A percentile compares a stretch with the other conserved stretches of the same genome.
phyloP scores from a whole-genome alignment of 768 basidiomycete species.

The Mycena vitilis region DNA sequence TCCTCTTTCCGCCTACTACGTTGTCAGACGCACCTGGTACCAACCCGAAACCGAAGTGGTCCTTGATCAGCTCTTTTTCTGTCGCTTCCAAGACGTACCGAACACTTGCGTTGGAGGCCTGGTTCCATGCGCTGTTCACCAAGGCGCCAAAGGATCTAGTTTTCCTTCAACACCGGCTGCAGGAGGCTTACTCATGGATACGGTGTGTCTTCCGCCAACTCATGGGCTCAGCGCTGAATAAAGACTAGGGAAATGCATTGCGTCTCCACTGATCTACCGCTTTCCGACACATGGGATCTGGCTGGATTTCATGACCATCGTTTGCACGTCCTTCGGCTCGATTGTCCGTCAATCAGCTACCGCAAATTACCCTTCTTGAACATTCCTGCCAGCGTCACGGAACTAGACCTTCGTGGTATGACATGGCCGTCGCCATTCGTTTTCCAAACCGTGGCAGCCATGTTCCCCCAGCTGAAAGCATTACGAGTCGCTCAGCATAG shows the following conservation, averaged over 20 bases:
- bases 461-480: slow-evolving; percentile 40
- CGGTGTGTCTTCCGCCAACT: slow-evolving; percentile 30
- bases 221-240: not conserved
- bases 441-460: slow-evolving; percentile 37
- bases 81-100: slow-evolving; percentile 46
- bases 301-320: slow-evolving; percentile 47
- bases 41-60: slow-evolving; percentile 43
- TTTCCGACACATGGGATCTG: slow-evolving; percentile 33
- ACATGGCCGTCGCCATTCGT: slow-evolving; percentile 47
- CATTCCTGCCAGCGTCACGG: slow-evolving; percentile 39
- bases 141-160: slow-evolving; percentile 39
- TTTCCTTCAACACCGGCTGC: slow-evolving; percentile 40
- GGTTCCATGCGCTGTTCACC: slow-evolving; percentile 48
- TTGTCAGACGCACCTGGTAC: slow-evolving; percentile 32
- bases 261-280: slow-evolving; percentile 33
- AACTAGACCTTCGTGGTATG: slow-evolving; percentile 47
- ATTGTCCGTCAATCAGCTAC: slow-evolving; percentile 7
- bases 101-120: slow-evolving; percentile 42
- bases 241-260: slow-evolving; percentile 47
- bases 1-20: slow-evolving; percentile 27
- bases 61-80: slow-evolving; percentile 42
- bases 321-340: slow-evolving; percentile 30
- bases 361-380: slow-evolving; percentile 41
- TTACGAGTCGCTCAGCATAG: slow-evolving; percentile 42
- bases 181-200: slow-evolving; percentile 41